Percentiles rank a stretch among this genome's conserved stretches.
phyloP scores from a whole-genome alignment of 1,284 basidiomycete species.

The Leccinum insolens region DNA sequence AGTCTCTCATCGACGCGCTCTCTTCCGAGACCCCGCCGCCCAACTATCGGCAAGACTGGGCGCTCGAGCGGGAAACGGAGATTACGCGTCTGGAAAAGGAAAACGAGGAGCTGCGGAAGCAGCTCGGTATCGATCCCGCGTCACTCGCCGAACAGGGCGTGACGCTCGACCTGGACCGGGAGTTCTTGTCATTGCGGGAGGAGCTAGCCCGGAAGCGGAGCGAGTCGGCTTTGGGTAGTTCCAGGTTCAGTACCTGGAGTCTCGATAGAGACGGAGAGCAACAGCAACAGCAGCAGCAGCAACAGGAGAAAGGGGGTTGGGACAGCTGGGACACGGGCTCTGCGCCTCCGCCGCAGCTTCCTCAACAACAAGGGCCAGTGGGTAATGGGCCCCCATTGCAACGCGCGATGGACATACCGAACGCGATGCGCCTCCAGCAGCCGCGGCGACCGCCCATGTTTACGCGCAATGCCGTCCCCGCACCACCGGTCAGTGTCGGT shows the following conservation, averaged over 20 bases:
- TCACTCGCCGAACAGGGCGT: slow-evolving; percentile 55
- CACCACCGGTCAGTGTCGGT: slow-evolving; percentile 36
- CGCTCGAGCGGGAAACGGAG: slow-evolving; percentile 82
- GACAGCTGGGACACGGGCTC: slow-evolving; percentile 26
- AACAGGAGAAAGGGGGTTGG: slow-evolving; percentile 27
- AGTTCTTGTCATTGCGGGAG: slow-evolving; percentile 24
- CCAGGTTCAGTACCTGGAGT: slow-evolving; percentile 31
- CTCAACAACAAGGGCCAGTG: slow-evolving; percentile 23
- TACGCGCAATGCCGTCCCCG: slow-evolving; percentile 41
- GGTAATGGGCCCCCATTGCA: slow-evolving; percentile 42
- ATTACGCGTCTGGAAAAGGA: slow-evolving; percentile 79
- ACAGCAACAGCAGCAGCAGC: slow-evolving; percentile 1
- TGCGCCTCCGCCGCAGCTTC: slow-evolving; percentile 20
- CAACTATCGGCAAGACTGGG: slow-evolving; percentile 63
- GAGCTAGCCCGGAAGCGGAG: slow-evolving; percentile 29
- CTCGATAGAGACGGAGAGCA: slow-evolving; percentile 25
- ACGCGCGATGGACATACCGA: slow-evolving; percentile 50
- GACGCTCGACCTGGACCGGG: slow-evolving; percentile 46
- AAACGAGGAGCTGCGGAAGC: slow-evolving; percentile 75
- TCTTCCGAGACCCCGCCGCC: slow-evolving; percentile 27
- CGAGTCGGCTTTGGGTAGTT: slow-evolving; percentile 27
- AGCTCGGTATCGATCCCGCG: slow-evolving; percentile 71
- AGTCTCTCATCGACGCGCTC: slow-evolving; percentile 45
- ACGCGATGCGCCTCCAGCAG: slow-evolving; percentile 49
- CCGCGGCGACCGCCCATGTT: slow-evolving; percentile 47